Base-by-base conservation (phyloP, 768 basidiomycete genomes). In the Phlegmacium glaucopus region DNA sequence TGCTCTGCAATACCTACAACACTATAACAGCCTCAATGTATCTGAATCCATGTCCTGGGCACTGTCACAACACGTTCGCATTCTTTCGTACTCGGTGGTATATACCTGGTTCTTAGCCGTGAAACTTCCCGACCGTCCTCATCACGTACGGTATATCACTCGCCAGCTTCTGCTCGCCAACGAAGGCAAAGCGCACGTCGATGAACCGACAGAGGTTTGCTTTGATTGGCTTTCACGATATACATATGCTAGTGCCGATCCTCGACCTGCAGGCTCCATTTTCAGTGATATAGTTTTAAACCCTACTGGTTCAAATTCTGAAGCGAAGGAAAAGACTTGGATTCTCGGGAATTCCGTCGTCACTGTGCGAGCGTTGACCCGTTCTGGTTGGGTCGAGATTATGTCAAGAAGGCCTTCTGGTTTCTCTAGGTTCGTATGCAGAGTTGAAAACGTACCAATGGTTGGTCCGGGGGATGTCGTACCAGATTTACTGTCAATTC, bases 151-250 rank as follows among this genome's bases (percentile, higher is more conserved):
- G 25, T 93, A 87, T 67, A 93, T 99, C 62, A 86, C 87, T 1
- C 78, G 87, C 8, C 88, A 93, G 54, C 77, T 99, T 1, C 72
- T 94, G 8, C 73, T 93, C 18, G 93, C 92, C 11, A 93, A 93
- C 66, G 87, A 89, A 50, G 84, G 79, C 11, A 80, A 78, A 44
- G 69, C 71, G 2, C 75, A 79, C 34, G 72, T 94, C 5, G 96
- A 98, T 63, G 91, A 90, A 50, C 85, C 87, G 22, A 90, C 94
- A 0, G 92, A 97, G 61, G 95, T 98, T 29, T 95, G 92, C 66
- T 94, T 98, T 60, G 96, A 99, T 63, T 98, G 94, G 93, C 76
- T 99, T 13, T 87, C 92, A 9, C 78, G 96, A 13, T 96, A 96
- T 62, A 87, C 95, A 0, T 97, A 94, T 58, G 92, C 86, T 11